Conservation (phyloP, 2,329 filamentous ascomycete genomes). For the Teratosphaeria zuluensis region DNA sequence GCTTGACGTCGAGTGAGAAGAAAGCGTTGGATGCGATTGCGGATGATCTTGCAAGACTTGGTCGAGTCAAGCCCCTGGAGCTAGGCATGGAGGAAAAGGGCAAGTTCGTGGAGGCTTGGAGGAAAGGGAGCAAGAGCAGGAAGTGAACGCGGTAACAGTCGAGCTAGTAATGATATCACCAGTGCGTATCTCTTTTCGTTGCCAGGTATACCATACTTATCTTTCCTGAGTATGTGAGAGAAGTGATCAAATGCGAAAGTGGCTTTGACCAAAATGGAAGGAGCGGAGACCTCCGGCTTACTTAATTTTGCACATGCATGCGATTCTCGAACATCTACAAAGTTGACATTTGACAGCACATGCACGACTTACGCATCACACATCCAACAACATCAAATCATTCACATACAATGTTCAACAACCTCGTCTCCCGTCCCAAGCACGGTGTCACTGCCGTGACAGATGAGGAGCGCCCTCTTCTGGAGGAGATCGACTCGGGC, state of each 20-base stretch:
- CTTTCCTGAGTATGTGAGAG: not conserved
- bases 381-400: too few relatives aligned
- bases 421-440: not conserved
- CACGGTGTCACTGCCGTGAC: not conserved
- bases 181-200: not conserved
- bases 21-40: constrained; percentile 66
- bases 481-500: not conserved
- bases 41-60: constrained; percentile 77
- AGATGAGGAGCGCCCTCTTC: not conserved
- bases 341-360: not conserved
- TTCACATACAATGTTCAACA: not conserved
- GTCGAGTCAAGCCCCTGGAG: constrained; percentile 79
- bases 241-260: not conserved
- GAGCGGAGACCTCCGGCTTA: not conserved
- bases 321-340: not conserved
- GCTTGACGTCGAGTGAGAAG: constrained; percentile 42
- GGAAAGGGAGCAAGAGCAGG: constrained; percentile 8
- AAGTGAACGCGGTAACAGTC: not conserved
- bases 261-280: not conserved
- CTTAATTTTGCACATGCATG: not conserved
- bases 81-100: constrained; percentile 74
- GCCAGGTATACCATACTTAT: not conserved
- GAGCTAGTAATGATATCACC: not conserved
- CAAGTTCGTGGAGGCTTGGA: constrained; percentile 67
- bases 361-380: not conserved